Conservation (phyloP, 1,284 basidiomycete genomes). For the Vanrija sp. region DNA sequence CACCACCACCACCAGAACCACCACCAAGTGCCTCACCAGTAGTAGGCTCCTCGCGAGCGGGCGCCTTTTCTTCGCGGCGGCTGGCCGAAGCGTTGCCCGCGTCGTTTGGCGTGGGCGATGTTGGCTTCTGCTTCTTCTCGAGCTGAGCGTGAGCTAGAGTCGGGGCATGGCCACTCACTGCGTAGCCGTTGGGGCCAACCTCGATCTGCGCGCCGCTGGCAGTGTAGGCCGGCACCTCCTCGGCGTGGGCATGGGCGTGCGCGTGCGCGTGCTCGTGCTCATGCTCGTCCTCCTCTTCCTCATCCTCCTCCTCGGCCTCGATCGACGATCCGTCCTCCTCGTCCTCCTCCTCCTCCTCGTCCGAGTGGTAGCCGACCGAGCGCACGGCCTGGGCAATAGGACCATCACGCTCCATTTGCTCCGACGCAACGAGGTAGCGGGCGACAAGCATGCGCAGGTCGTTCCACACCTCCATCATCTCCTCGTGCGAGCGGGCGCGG, state of each 20-base stretch:
- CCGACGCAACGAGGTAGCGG: slow-evolving; percentile 89
- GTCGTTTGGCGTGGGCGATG: slow-evolving; percentile 15
- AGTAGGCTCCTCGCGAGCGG: slow-evolving; percentile 41
- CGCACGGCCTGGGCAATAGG: slow-evolving; percentile 91
- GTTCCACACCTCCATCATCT: slow-evolving; percentile 99
- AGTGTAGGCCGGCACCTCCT: slow-evolving; percentile 52
- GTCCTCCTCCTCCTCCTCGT: slow-evolving; percentile 68
- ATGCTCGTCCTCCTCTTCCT: slow-evolving; percentile 51
- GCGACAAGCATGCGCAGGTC: slow-evolving; percentile 95
- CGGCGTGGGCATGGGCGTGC: slow-evolving; percentile 53
- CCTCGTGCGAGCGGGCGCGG: slow-evolving; percentile 82
- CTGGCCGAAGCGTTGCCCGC: background rate
- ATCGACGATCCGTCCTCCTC: slow-evolving; percentile 66
- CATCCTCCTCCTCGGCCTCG: slow-evolving; percentile 67
- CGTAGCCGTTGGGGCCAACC: slow-evolving; percentile 65
- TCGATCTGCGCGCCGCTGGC: slow-evolving; percentile 51
- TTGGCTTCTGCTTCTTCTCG: slow-evolving; percentile 41
- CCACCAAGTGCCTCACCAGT: slow-evolving; percentile 42
- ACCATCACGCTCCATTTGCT: slow-evolving; percentile 88
- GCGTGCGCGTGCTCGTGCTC: slow-evolving; percentile 45
- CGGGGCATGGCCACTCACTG: slow-evolving; percentile 53
- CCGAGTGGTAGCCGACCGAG: slow-evolving; percentile 62
- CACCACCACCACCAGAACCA: slow-evolving; percentile 4
- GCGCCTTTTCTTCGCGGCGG: slow-evolving; percentile 46
- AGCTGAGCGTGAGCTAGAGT: slow-evolving; percentile 22